Evolutionary conservation across 345 rosid species (phyloP).

Genomic region (Moricandia arvensis): DNA sequence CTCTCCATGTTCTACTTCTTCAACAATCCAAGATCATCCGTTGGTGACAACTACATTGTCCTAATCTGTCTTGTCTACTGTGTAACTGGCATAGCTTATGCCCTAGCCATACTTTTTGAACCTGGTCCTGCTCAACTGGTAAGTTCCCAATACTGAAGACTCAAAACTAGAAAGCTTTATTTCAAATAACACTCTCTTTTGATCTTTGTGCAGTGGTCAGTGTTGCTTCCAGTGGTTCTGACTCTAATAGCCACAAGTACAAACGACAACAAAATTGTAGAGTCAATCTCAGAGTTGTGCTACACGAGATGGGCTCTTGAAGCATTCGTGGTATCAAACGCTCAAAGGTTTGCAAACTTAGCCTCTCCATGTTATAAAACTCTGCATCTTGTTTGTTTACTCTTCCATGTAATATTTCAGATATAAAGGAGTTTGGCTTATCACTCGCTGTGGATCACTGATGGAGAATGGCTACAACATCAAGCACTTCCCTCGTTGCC

Average conservation of each 20-base stretch:
- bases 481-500: slow-evolving; percentile 57
- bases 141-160: slow-evolving; percentile 31
- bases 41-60: slow-evolving; percentile 73
- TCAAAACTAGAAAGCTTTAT: neutral
- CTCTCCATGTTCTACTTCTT: slow-evolving; percentile 98
- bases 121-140: slow-evolving; percentile 98
- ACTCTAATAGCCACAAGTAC: slow-evolving; percentile 75
- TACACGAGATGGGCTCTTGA: slow-evolving; percentile 93
- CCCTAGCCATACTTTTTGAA: slow-evolving; percentile 68
- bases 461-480: slow-evolving; percentile 62
- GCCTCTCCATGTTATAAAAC: slow-evolving; percentile 6
- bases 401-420: slow-evolving; percentile 40
- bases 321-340: slow-evolving; percentile 93
- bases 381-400: slow-evolving; percentile 20
- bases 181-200: neutral
- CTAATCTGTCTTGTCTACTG: slow-evolving; percentile 85
- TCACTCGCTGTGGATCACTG: slow-evolving; percentile 87
- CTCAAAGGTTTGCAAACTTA: slow-evolving; percentile 62
- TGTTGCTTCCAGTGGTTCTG: slow-evolving; percentile 93
- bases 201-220: slow-evolving; percentile 74
- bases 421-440: slow-evolving; percentile 93
- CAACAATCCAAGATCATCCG: slow-evolving; percentile 90
- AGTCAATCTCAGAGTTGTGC: slow-evolving; percentile 50
- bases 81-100: slow-evolving; percentile 90
- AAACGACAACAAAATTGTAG: slow-evolving; percentile 38